Conservation (phyloP, 306 rosid species). For the Prunus kanzakura region DNA sequence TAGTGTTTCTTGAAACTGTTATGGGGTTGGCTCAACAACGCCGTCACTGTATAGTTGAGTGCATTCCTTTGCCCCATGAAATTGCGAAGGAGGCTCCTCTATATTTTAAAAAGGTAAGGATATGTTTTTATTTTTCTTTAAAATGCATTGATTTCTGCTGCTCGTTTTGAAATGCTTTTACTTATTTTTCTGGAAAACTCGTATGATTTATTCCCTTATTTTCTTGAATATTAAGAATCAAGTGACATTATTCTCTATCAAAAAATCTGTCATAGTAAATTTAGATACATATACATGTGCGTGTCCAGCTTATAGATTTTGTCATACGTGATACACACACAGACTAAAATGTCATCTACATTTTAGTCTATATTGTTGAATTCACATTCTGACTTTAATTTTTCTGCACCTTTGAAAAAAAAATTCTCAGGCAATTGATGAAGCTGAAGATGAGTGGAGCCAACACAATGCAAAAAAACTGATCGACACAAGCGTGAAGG, state of each 20-base stretch:
- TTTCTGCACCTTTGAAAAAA: not conserved
- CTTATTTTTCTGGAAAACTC: not conserved
- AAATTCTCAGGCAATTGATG: constrained; percentile 69
- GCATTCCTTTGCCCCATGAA: constrained; percentile 77
- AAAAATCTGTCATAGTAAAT: not conserved
- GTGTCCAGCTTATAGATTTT: not conserved
- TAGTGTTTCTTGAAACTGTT: constrained; percentile 87
- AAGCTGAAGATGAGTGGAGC: constrained; percentile 94
- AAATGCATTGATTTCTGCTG: not conserved
- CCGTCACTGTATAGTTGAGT: constrained; percentile 75
- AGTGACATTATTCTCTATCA: not conserved
- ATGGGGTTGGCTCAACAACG: constrained; percentile 80
- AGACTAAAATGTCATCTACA: not conserved
- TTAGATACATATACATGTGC: not conserved
- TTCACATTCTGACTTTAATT: not conserved
- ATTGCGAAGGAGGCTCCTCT: constrained; percentile 82
- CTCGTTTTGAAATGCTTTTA: not conserved
- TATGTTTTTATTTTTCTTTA: not conserved
- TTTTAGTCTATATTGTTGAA: not conserved
- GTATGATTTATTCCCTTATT: not conserved
- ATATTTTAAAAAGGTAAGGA: constrained; percentile 76
- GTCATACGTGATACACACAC: not conserved
- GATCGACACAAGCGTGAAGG: constrained; percentile 73
- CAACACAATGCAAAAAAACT: constrained; percentile 89
- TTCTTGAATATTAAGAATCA: not conserved